Evolutionary conservation across 2,329 filamentous ascomycete genomes (phyloP), one percentile per base, ranked within the genome.

Genomic region (Fusarium multiceps): DNA sequence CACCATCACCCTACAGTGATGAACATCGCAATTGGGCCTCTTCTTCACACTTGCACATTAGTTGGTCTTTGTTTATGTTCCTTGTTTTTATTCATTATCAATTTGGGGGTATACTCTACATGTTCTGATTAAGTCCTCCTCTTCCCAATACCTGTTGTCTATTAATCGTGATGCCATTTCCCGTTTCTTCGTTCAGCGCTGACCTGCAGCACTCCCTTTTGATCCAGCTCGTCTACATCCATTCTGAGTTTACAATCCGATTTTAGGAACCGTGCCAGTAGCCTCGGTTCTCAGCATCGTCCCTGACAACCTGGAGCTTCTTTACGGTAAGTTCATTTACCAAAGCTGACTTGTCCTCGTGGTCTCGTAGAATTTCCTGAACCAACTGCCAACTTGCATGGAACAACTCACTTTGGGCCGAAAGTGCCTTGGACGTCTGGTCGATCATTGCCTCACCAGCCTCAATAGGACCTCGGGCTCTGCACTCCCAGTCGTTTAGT

Each of bases 401-500:
- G 34, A 71, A 59, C 18, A 71, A 20, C 12, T 59, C 51, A 12
- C n/a, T 32, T 46, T 63, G 57, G 23, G 51, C 53, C 9, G n/a
- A 9, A 13, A 71, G n/a, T 11, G 40, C 20, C 27, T 21, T 48
- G 2, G 16, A 6, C 43, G 48, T 49, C 20, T 55, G 20, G 45
- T 11, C 7, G 6, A 7, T 30, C 23, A 66, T n/a, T 13, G n/a
- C 28, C 16, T 57, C 53, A 13, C 49, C 48, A 40, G 61, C 34
- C 27, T 54, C 53, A 18, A 69, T 55, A 14, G 40, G 47, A 6
- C 43, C 11, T 46, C 53, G 56, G 6, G 30, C 18, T 12, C 10
- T 14, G n/a, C 69, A 72, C 41, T 69, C 66, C 69, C 59, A 64
- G 34, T 61, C 55, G 25, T 64, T 69, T 20, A 72, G 34, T n/a